phyloP scores from a whole-genome alignment of 768 basidiomycete genomes.

The Tricholoma sp. region DNA sequence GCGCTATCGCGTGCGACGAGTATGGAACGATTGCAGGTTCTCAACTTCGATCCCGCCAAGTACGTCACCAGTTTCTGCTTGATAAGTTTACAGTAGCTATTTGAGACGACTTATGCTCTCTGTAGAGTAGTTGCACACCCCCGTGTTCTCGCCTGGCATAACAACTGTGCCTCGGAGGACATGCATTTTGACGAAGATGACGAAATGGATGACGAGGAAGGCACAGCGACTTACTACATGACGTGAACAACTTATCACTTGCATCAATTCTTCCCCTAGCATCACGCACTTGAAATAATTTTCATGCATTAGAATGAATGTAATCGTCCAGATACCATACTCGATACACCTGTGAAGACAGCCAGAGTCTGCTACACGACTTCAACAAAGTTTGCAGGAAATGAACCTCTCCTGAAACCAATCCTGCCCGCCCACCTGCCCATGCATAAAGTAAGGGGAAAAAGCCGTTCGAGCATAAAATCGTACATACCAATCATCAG shows the following conservation, averaged over 20 bases:
- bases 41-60: conserved; percentile 59
- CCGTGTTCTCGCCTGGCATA: conserved; percentile 55
- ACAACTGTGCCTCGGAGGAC: conserved; percentile 12
- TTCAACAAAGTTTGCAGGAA: conserved; percentile 86
- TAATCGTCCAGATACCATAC: neutral
- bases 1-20: conserved; percentile 69
- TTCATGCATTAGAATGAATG: neutral
- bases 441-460: neutral
- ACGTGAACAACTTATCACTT: neutral
- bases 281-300: too few species aligned
- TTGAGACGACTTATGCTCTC: too few species aligned
- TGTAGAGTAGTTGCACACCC: conserved; percentile 61
- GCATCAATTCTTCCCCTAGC: neutral
- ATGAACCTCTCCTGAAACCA: conserved; percentile 55
- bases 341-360: too few species aligned
- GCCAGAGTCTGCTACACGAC: conserved; percentile 22
- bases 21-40: conserved; percentile 60
- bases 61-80: conserved; percentile 20
- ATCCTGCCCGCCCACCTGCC: conserved; percentile 77
- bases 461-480: neutral
- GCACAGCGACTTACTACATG: conserved; percentile 25
- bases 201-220: conserved; percentile 35
- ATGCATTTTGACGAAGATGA: conserved; percentile 21
- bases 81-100: too few species aligned
- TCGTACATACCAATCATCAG: conserved; percentile 62